Base-by-base conservation (phyloP, 345 rosid species). In the Turnera subulata region DNA sequence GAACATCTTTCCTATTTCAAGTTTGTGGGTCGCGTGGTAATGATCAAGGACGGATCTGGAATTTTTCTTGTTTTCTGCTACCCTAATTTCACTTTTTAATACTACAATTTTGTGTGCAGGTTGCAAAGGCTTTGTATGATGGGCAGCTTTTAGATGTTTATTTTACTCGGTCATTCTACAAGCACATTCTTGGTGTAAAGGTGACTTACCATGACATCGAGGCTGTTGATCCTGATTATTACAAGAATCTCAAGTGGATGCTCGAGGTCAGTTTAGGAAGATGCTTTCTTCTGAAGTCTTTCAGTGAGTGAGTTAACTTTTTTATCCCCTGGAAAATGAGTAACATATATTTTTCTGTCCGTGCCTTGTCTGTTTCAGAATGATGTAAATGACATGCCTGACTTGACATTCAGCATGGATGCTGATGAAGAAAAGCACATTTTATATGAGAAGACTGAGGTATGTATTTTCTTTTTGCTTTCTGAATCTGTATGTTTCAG, bases 141-240 rank as follows among this genome's bases (percentile, higher is more conserved):
- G 96, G 95, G 58, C 96, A 92, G 65, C 98, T 89, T 62, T 82
- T 92, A 80, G 98, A 92, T 80, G 96, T 92, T 52, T 84, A 92
- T 74, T 89, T 92, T 59, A 92, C 96, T 17, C 83, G 98, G 52
- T 92, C 98, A 63, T 89, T 92, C 72, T 92, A 92, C 64, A 89
- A 86, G 77, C 96, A 92, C 73, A 92, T 92, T 53, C 91, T 92
- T 49, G 96, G 88, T 45, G 91, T 84, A 40, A 92, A 92, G 79
- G 98, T 92, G 73, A 92, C 98, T 26, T 92, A 92, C 70, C 97
- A 92, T 78, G 97, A 92, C 73, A 92, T 92, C 63, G 98, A 92
- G 81, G 97, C 98, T 46, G 96, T 92, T 69, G 98, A 92, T 76
- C 98, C 98, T 59, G 98, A 92, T 75, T 92, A 92, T 71, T 92